Evolutionary conservation across 1,284 basidiomycete genomes (phyloP), one percentile per base, ranked within the genome.

Genomic region (Lignosus rhinocerotis): DNA sequence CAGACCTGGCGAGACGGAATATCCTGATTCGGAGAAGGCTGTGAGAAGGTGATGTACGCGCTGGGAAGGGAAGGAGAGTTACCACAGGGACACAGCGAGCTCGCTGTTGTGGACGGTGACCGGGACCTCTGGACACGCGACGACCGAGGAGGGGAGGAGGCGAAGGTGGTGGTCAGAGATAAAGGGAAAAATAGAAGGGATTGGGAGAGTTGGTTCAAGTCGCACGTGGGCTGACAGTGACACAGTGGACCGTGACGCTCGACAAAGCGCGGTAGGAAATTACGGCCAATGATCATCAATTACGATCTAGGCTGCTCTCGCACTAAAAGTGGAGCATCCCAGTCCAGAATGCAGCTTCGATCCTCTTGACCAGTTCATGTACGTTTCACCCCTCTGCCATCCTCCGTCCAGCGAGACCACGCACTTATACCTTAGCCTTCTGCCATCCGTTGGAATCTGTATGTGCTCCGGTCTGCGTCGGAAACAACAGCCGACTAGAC

Each of bases 41-140:
- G 56, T 56, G 39, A 59, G 56, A 47, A 47, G 33, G 21, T 12
- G 19, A 14, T 17, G 14, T 34, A 19, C 9, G 21, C 8, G 17
- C 4, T 8, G 33, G 12, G 36, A 10, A 19, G 2, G 17, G 21
- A 30, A 16, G 8, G 16, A 11, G 14, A 50, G 53, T 43, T 33
- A 64, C 62, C 62, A 55, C 45, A 36, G 32, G 33, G 38, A 14
- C 51, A 61, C 59, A 56, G 48, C 57, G 33, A 42, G 56, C 36
- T 11, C 53, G 52, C 50, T 59, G 62, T 55, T 55, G 48, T 51
- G 61, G 54, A 53, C 57, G 53, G 59, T 53, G 59, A 61, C 54
- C 62, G 59, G 51, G 59, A 61, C 54, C 62, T 59, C 62, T 55
- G 31, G 44, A 46, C 33, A 55, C 57, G 51, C 58, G 53, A 60